Evolutionary conservation across 1,284 basidiomycete genomes (phyloP).

Genomic region (Calocybe gambosa): DNA sequence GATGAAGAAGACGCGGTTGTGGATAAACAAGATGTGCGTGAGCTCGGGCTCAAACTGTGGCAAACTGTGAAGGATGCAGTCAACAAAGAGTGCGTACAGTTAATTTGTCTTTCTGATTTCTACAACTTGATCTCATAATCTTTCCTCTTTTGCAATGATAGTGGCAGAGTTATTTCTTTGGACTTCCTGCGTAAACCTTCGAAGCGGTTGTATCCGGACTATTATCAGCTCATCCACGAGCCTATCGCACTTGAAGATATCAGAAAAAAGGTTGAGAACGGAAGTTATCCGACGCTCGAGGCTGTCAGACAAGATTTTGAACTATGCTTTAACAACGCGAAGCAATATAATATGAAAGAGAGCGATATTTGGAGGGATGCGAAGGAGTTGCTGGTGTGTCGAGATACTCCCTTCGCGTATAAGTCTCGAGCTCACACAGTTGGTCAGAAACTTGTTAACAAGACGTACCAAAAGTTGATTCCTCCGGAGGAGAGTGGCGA

Average conservation of each 20-base stretch:
- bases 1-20: slow-evolving; percentile 20
- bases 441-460: slow-evolving; percentile 59
- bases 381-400: slow-evolving; percentile 49
- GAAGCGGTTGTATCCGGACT: slow-evolving; percentile 82
- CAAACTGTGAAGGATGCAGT: slow-evolving; percentile 71
- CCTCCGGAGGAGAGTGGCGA: slow-evolving; percentile 42
- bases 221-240: slow-evolving; percentile 68
- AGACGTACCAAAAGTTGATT: slow-evolving; percentile 54
- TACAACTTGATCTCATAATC: slow-evolving; percentile 19
- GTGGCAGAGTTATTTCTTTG: slow-evolving; percentile 59
- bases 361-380: slow-evolving; percentile 86
- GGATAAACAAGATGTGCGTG: slow-evolving; percentile 35
- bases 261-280: slow-evolving; percentile 66
- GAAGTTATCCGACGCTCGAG: slow-evolving; percentile 61
- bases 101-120: slow-evolving; percentile 35
- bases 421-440: slow-evolving; percentile 6
- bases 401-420: slow-evolving; percentile 7
- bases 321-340: slow-evolving; percentile 86
- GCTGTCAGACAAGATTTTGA: slow-evolving; percentile 79
- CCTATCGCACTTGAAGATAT: slow-evolving; percentile 88
- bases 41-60: slow-evolving; percentile 63
- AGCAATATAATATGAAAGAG: slow-evolving; percentile 82
- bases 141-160: slow-evolving; percentile 26
- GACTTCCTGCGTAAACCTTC: slow-evolving; percentile 78
- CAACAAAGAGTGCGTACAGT: slow-evolving; percentile 72